phyloP scores from a whole-genome alignment of 768 basidiomycete genomes.

The Auricularia sp. region DNA sequence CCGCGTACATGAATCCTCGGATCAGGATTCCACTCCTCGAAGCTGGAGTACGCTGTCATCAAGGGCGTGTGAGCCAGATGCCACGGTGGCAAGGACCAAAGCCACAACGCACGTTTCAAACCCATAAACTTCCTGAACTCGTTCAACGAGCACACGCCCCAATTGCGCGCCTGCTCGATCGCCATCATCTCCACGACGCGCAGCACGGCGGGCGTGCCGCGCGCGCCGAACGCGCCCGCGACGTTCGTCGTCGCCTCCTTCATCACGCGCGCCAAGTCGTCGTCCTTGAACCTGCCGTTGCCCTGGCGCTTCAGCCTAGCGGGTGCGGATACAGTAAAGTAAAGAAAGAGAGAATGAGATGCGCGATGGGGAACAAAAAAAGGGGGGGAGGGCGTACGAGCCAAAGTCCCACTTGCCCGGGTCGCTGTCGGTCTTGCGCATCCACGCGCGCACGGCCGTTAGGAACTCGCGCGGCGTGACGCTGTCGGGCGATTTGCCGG shows the following conservation, averaged over 20 bases:
- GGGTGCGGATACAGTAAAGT: neutral
- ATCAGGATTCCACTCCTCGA: conserved; percentile 76
- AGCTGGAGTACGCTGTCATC: conserved; percentile 47
- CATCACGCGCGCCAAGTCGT: conserved; percentile 55
- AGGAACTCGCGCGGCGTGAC: conserved; percentile 44
- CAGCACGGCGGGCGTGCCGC: conserved; percentile 67
- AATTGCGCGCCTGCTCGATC: conserved; percentile 61
- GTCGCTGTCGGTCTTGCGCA: conserved; percentile 25
- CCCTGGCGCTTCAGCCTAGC: conserved; percentile 48
- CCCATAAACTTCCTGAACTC: conserved; percentile 79
- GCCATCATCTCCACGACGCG: conserved; percentile 76
- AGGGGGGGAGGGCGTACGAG: conserved; percentile 27
- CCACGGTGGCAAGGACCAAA: neutral
- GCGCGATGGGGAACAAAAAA: no score
- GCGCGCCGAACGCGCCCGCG: conserved; percentile 65
- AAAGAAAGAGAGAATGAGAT: no score
- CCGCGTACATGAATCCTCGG: no score
- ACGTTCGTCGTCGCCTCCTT: conserved; percentile 61
- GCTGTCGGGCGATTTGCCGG: conserved; percentile 36
- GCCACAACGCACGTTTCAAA: conserved; percentile 46
- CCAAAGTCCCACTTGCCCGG: conserved; percentile 60
- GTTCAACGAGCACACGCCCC: conserved; percentile 78
- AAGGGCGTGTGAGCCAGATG: conserved; percentile 5
- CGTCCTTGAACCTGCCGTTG: conserved; percentile 56
- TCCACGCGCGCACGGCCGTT: conserved; percentile 23